These are phyloP conservation scores for Xylaria sp. DNA, from an alignment of 2,329 filamentous ascomycete species.

Conservation along the genomic window DNA sequence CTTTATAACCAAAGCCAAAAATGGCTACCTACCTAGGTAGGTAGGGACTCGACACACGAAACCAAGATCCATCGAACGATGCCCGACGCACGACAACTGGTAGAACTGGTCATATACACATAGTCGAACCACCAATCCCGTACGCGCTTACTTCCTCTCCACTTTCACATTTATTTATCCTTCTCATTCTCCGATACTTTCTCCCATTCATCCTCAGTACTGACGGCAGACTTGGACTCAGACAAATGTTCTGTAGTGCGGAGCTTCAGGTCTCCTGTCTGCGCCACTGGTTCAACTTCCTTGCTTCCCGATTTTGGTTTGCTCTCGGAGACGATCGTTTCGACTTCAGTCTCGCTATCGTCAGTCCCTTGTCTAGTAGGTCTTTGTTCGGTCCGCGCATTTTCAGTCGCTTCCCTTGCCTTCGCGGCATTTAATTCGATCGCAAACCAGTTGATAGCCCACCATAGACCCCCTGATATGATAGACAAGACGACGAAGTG, in stretches of 20 bases:
- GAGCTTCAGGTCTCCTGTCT: conserved; percentile 61
- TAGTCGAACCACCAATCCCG: conserved; percentile 9
- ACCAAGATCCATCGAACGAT: conserved; percentile 9
- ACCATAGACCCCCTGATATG: conserved; percentile 87
- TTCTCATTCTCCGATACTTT: conserved; percentile 82
- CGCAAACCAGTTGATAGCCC: conserved; percentile 97
- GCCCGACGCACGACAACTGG: conserved; percentile 14
- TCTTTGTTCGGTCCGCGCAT: conserved; percentile 52
- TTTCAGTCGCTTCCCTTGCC: conserved; percentile 55
- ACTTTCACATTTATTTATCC: conserved; percentile 54
- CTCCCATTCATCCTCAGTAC: conserved; percentile 98
- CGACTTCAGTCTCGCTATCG: conserved; percentile 65
- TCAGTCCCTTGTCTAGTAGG: conserved; percentile 49
- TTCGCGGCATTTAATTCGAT: conserved; percentile 66
- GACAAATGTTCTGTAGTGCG: conserved; percentile 51
- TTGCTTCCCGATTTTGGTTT: conserved; percentile 50
- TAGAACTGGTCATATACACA: conserved; percentile 27
- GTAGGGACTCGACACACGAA: conserved; percentile 1
- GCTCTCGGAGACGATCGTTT: conserved; percentile 48
- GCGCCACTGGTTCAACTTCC: conserved; percentile 57
- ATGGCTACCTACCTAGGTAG: conserved; percentile 4
- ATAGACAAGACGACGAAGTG: conserved; percentile 87
- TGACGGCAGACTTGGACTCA: conserved; percentile 67
- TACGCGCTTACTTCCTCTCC: conserved; percentile 2
- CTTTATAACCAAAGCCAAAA: too few species aligned